These are phyloP conservation scores for Drosera spatulata DNA, from an alignment of 179 eudicot genomes.

Conservation along the genomic window DNA sequence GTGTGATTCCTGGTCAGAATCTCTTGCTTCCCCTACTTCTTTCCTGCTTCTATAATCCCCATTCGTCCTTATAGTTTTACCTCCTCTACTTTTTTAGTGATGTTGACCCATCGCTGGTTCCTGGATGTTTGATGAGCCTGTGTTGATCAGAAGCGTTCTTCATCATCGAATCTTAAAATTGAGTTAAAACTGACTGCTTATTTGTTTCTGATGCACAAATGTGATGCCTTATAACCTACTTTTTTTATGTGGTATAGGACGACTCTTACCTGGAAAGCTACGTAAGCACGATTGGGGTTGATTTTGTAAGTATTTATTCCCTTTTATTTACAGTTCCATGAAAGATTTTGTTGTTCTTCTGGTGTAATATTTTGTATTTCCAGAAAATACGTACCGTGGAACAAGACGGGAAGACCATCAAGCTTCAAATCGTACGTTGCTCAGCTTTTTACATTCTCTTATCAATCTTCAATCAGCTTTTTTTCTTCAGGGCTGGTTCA, in stretches of 20 bases:
- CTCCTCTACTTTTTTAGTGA: too few relatives aligned
- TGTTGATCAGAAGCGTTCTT: too few relatives aligned
- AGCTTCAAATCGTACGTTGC: constrained; percentile 40
- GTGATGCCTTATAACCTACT: not conserved
- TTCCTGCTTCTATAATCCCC: too few relatives aligned
- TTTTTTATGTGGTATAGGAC: not conserved
- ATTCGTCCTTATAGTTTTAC: too few relatives aligned
- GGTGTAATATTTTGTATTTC: not conserved
- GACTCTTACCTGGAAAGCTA: constrained; percentile 27
- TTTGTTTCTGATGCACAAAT: too few relatives aligned
- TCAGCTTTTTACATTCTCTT: not conserved
- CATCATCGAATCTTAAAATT: too few relatives aligned
- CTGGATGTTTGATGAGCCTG: too few relatives aligned
- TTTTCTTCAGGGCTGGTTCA: too few relatives aligned
- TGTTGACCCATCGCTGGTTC: too few relatives aligned
- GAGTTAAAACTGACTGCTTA: too few relatives aligned
- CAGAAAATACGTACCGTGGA: constrained; percentile 52
- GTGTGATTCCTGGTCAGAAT: too few relatives aligned
- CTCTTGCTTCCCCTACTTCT: too few relatives aligned
- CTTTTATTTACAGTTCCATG: not conserved
- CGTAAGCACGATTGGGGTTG: constrained; percentile 47
- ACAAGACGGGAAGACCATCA: constrained; percentile 7
- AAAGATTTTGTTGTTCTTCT: not conserved
- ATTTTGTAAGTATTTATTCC: constrained; percentile 25
- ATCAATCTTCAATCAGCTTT: not conserved